phyloP scores from a whole-genome alignment of 192 early-diverging fungal genomes.

The Chytriomyces hyalinus region DNA sequence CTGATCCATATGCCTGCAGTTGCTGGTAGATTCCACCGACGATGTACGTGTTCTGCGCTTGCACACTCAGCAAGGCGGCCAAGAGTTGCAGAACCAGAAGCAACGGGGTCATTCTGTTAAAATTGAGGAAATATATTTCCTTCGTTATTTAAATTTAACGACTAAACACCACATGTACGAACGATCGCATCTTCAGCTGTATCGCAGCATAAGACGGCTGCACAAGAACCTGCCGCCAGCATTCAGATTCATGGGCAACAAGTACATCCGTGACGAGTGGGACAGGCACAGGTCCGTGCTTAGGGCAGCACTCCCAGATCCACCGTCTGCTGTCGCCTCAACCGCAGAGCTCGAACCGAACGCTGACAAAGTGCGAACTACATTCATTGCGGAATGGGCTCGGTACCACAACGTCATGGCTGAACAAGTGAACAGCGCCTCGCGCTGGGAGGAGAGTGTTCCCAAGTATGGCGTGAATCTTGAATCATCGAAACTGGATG shows the following conservation, averaged over 20 bases:
- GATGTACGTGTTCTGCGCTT: slow-evolving; percentile 41
- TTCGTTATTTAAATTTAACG: not conserved
- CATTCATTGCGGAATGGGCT: slow-evolving; percentile 32
- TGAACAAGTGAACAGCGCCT: slow-evolving; percentile 5
- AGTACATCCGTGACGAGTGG: slow-evolving; percentile 36
- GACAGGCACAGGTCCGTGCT: slow-evolving; percentile 21
- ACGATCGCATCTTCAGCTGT: slow-evolving; percentile 25
- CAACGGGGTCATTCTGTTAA: not conserved
- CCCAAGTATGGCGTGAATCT: slow-evolving; percentile 21
- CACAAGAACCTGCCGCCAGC: slow-evolving; percentile 34
- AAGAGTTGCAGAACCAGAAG: not conserved
- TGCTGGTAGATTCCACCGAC: slow-evolving; percentile 49
- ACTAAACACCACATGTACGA: not conserved
- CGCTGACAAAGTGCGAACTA: not conserved
- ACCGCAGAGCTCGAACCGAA: not conserved
- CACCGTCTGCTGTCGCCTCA: not conserved
- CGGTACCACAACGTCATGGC: slow-evolving; percentile 16
- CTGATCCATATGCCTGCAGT: slow-evolving; percentile 53
- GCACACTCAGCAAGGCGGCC: not conserved
- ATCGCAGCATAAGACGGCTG: slow-evolving; percentile 26
- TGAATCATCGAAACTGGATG: not conserved
- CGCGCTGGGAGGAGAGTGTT: not conserved
- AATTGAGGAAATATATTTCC: not conserved
- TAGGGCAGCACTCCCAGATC: not conserved
- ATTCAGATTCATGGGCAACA: slow-evolving; percentile 38